Percentiles rank a stretch among this genome's conserved stretches.
phyloP scores from a whole-genome alignment of 352 stramenopile genomes.

The Globisporangium rhizosaccharum region DNA sequence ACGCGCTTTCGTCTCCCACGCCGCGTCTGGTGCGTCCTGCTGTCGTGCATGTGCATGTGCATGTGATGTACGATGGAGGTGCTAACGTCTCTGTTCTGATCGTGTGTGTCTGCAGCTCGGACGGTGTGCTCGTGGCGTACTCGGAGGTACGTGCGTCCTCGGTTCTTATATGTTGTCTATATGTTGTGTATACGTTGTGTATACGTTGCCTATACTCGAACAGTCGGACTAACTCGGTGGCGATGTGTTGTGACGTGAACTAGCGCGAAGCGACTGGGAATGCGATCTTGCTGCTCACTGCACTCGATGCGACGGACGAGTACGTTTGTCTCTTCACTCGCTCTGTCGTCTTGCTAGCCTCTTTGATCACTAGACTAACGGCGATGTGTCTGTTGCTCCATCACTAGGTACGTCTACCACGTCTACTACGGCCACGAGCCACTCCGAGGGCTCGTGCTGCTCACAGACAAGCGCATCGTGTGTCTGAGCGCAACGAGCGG shows the following conservation, averaged over 20 bases:
- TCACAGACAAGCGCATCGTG: constrained; percentile 80
- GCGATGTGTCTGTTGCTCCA: not conserved
- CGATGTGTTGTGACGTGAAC: not conserved
- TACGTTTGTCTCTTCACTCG: constrained; percentile 20
- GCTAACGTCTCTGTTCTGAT: not conserved
- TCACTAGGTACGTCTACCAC: constrained; percentile 72
- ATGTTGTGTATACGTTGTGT: not conserved
- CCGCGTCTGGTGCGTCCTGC: constrained; percentile 59
- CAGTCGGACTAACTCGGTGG: not conserved
- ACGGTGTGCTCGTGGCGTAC: constrained; percentile 77
- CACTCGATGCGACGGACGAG: constrained; percentile 73
- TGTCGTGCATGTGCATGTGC: not conserved
- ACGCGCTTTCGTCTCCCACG: constrained; percentile 68
- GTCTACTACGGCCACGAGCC: constrained; percentile 70
- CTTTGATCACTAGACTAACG: not conserved
- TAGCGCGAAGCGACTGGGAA: constrained; percentile 64
- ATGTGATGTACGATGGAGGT: not conserved
- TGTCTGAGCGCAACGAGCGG: constrained; percentile 70
- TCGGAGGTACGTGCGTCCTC: constrained; percentile 34
- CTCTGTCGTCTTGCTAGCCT: not conserved
- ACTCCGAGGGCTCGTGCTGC: constrained; percentile 58
- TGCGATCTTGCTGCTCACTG: constrained; percentile 71
- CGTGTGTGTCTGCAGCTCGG: constrained; percentile 34
- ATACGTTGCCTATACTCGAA: not conserved
- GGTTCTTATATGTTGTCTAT: not conserved